Base-by-base conservation (phyloP, 305 asterid genomes). In the Fraxinus sp. region DNA sequence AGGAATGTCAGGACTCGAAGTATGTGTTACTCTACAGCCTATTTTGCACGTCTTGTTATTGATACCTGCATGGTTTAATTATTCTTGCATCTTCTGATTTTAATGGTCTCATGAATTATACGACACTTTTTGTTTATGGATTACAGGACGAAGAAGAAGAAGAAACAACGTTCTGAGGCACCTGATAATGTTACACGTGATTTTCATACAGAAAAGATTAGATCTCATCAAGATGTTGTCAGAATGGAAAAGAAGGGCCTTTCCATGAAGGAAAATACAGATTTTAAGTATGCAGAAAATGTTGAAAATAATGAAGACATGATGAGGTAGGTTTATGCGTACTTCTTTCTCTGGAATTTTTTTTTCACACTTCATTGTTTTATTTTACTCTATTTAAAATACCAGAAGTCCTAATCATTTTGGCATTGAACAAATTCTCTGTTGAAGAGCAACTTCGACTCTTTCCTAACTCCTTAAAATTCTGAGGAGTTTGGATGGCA, bases 121-220 rank as follows among this genome's bases (percentile, higher is more conserved):
- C 9, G 37, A 13, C 78, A 14, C 77, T 41, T 74, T 57, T 79
- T 75, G 22, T 70, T 70, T 30, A 20, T 70, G 46, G 57, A 32
- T 84, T 44, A 76, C 86, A 96, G 98, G 92, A 86, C 52, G 52
- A 41, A 83, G 87, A 94, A 96, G 92, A 92, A 90, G 71, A 64
- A 64, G 73, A 95, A 94, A 84, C 94, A 72, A 20, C 77, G 89
- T 9, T 75, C 85, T 78, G 92, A 78, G 85, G 88, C 82, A 77
- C 74, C 78, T 80, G 90, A 76, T 76, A 79, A 75, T 80, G 81
- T 81, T 84, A 85, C 83, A 35, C 77, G 75, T 20, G 88, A 86
- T 81, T 81, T 30, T 82, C 82, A 49, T 5, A 76, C 75, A 37
- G 87, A 88, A 41, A 83, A 85, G 79, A 44, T 20, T 62, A 86